Percentiles rank a stretch among this genome's conserved stretches.
These are phyloP conservation scores for Guadua angustifolia DNA, from an alignment of 176 grass and related monocot genomes.

Conservation along the genomic window DNA sequence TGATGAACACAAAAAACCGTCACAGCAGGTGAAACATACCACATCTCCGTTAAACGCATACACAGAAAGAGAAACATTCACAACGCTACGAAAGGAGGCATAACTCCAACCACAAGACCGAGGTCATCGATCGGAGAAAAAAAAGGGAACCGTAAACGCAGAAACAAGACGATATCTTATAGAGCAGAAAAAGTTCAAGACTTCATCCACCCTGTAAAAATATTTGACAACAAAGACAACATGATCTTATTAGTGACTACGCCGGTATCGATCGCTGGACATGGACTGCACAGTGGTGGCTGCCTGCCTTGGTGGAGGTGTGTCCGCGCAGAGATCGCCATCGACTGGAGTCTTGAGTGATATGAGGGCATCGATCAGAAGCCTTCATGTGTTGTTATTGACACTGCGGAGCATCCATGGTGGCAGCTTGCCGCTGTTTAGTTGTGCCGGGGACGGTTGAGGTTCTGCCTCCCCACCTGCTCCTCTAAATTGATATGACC, in stretches of 20 bases:
- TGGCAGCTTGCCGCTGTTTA: constrained; percentile 47
- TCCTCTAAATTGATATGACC: constrained; percentile 37
- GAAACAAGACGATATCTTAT: neutral
- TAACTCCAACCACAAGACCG: neutral
- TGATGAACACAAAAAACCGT: neutral
- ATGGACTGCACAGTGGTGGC: neutral
- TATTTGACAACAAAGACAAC: constrained; percentile 1
- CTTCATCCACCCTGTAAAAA: constrained; percentile 27
- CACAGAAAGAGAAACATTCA: constrained; percentile 28
- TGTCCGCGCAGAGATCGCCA: neutral
- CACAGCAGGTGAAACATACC: neutral
- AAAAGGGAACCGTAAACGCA: constrained; percentile 11
- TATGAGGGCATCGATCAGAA: neutral
- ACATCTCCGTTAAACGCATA: constrained; percentile 25
- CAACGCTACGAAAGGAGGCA: neutral
- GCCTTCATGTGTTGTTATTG: constrained; percentile 29
- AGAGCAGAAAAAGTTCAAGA: constrained; percentile 9
- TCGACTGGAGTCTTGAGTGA: neutral
- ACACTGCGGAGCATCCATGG: constrained; percentile 57
- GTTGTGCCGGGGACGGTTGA: constrained; percentile 22
- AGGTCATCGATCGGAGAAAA: constrained; percentile 27
- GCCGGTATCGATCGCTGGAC: neutral
- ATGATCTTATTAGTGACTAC: constrained; percentile 46
- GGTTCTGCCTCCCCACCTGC: constrained; percentile 20
- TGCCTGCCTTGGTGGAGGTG: neutral